Conservation (phyloP, 176 grass and related monocot genomes). For the Ampelocalamus luodianensis region DNA sequence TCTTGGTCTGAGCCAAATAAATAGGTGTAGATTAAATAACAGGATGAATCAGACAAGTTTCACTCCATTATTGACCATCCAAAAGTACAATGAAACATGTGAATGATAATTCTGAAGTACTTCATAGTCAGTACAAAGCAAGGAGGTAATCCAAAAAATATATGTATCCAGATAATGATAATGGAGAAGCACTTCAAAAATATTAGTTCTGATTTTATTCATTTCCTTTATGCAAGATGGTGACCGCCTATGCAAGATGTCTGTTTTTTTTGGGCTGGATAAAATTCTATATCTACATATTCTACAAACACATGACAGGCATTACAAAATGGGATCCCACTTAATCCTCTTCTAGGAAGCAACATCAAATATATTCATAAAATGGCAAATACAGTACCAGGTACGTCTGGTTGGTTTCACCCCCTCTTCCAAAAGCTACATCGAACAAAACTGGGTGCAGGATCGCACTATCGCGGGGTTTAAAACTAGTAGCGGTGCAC, state of each 20-base stretch:
- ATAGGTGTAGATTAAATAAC: background rate
- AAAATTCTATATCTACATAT: slow-evolving; percentile 21
- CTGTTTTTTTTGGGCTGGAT: background rate
- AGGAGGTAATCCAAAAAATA: background rate
- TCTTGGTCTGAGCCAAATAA: background rate
- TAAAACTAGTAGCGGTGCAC: slow-evolving; percentile 11
- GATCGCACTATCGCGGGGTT: slow-evolving; percentile 1
- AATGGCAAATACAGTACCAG: background rate
- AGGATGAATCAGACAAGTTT: background rate
- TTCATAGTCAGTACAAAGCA: background rate
- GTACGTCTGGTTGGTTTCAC: background rate
- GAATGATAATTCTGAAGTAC: background rate
- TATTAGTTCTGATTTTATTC: background rate
- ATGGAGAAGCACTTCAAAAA: background rate
- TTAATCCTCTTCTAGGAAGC: background rate
- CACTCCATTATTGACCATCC: background rate
- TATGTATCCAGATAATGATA: background rate
- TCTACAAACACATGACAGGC: slow-evolving; percentile 27
- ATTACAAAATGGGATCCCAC: slow-evolving; percentile 23
- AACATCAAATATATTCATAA: background rate
- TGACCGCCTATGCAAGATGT: background rate
- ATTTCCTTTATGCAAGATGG: slow-evolving; percentile 29
- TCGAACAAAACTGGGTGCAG: slow-evolving; percentile 36
- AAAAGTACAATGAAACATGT: background rate
- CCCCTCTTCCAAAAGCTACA: slow-evolving; percentile 33